These are phyloP conservation scores for Populus deltoides DNA, from an alignment of 345 rosid genomes.

Conservation along the genomic window DNA sequence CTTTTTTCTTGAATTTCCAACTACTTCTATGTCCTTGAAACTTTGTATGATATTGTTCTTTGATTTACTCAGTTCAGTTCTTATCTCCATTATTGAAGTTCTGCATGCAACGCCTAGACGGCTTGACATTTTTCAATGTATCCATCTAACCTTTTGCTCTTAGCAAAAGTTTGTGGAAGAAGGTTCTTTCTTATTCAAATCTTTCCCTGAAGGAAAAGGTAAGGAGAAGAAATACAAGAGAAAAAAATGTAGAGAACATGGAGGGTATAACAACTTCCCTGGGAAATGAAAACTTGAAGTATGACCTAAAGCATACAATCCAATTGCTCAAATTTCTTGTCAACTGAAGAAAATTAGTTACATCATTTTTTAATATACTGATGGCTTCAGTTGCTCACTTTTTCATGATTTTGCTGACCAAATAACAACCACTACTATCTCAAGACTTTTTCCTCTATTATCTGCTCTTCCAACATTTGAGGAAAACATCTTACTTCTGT, in stretches of 20 bases:
- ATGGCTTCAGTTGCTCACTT: not conserved
- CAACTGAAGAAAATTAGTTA: not conserved
- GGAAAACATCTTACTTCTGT: not conserved
- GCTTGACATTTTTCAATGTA: not conserved
- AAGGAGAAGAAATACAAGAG: not conserved
- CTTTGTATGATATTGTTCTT: not conserved
- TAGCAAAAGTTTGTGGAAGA: not conserved
- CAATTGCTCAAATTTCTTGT: not conserved
- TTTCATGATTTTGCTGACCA: not conserved
- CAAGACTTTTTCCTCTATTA: not conserved
- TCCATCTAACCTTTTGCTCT: not conserved
- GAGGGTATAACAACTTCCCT: not conserved
- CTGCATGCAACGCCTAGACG: not conserved
- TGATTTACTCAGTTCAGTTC: not conserved
- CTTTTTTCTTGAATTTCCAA: not conserved
- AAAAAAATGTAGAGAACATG: not conserved
- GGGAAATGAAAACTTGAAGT: not conserved
- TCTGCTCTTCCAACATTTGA: not conserved
- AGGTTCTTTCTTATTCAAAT: not conserved
- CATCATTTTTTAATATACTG: not conserved
- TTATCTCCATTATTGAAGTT: not conserved
- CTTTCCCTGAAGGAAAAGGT: not conserved
- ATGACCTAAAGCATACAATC: not conserved
- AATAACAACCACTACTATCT: not conserved
- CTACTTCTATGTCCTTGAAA: not conserved